Conservation (phyloP, 768 basidiomycete genomes). For the Daedaleopsis nitida region DNA sequence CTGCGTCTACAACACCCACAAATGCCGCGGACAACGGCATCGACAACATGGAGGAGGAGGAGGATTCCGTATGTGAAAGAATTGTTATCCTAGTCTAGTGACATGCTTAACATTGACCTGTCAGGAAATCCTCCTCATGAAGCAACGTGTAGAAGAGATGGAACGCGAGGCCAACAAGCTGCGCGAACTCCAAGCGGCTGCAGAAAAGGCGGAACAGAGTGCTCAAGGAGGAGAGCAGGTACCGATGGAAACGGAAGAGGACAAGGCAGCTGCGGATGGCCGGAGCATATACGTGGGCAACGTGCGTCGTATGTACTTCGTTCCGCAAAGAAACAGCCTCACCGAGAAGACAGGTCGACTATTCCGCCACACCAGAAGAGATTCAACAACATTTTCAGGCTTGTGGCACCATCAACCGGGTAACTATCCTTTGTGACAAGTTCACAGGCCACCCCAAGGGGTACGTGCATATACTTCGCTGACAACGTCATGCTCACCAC, state of each 20-base stretch:
- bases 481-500: neutral
- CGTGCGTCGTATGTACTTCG: conserved; percentile 43
- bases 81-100: neutral
- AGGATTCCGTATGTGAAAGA: conserved; percentile 33
- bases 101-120: neutral
- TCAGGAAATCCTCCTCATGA: conserved; percentile 88
- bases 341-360: conserved; percentile 78
- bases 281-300: conserved; percentile 96
- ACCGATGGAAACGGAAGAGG: conserved; percentile 82
- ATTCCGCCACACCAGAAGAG: conserved; percentile 95
- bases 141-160: conserved; percentile 92
- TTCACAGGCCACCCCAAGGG: conserved; percentile 99
- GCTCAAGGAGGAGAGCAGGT: conserved; percentile 48
- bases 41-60: conserved; percentile 38
- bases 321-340: neutral
- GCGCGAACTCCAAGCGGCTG: conserved; percentile 82
- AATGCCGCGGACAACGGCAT: conserved; percentile 26
- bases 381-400: conserved; percentile 97
- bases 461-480: conserved; percentile 41
- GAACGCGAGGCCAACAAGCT: conserved; percentile 88
- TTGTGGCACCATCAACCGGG: conserved; percentile 97
- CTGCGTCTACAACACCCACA: conserved; percentile 27
- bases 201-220: conserved; percentile 56
- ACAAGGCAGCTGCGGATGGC: conserved; percentile 75
- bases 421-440: conserved; percentile 99